Evolutionary conservation across 2,329 filamentous ascomycete genomes (phyloP).

Genomic region (Cladobotryum protrusum): DNA sequence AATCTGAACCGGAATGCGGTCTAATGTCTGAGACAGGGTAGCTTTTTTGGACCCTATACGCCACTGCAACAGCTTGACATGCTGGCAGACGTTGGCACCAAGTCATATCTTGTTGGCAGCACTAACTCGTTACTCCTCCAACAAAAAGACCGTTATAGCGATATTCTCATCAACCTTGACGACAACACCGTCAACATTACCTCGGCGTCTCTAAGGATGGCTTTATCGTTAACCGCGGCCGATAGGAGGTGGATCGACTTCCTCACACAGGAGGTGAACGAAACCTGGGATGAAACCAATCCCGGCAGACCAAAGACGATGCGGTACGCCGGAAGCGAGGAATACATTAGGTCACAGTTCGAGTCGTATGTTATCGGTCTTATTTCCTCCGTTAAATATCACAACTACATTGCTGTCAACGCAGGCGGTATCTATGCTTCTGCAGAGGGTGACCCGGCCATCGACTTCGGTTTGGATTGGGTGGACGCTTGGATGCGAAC

Average conservation of each 20-base stretch:
- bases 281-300: conserved; percentile 93
- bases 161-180: conserved; percentile 93
- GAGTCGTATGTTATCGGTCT: conserved; percentile 92
- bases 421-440: conserved; percentile 56
- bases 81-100: conserved; percentile 86
- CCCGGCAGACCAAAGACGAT: conserved; percentile 87
- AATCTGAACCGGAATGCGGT: not conserved
- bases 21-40: conserved; percentile 52
- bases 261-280: conserved; percentile 84
- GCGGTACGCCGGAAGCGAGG: conserved; percentile 91
- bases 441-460: conserved; percentile 75
- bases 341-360: conserved; percentile 94
- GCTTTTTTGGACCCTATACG: conserved; percentile 93
- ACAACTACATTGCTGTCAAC: conserved; percentile 61
- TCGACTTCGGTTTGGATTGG: conserved; percentile 80
- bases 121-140: conserved; percentile 92
- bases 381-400: conserved; percentile 84
- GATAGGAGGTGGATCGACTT: conserved; percentile 97
- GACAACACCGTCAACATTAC: conserved; percentile 80
- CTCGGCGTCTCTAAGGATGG: conserved; percentile 68
- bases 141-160: conserved; percentile 92
- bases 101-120: conserved; percentile 94
- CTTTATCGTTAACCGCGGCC: conserved; percentile 72
- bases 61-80: conserved; percentile 93
- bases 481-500: conserved; percentile 82